Conservation (phyloP, 2,329 filamentous ascomycete genomes). For the Chaetomiaceae sp. region DNA sequence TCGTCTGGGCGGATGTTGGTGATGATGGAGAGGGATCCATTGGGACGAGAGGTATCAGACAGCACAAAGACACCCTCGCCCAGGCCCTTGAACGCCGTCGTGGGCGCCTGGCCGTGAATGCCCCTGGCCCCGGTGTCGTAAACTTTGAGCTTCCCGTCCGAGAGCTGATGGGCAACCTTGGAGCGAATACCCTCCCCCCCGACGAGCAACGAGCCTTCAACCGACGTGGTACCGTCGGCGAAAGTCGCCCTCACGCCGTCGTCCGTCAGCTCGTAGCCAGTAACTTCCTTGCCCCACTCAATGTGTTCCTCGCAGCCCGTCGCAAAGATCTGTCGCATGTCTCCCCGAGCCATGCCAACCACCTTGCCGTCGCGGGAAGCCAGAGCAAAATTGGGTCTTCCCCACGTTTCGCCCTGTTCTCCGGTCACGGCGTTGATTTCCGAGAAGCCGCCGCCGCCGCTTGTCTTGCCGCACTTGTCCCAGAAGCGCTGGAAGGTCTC, state of each 20-base stretch:
- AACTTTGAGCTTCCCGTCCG: conserved; percentile 50
- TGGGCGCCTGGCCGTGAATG: conserved; percentile 60
- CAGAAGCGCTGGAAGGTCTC: conserved; percentile 49
- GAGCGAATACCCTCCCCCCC: conserved; percentile 60
- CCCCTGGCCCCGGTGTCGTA: conserved; percentile 58
- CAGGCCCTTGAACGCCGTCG: conserved; percentile 52
- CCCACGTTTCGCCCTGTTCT: conserved; percentile 31
- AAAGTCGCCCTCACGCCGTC: conserved; percentile 53
- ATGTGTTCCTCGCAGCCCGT: conserved; percentile 49
- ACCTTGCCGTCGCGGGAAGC: conserved; percentile 50
- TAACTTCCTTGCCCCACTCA: conserved; percentile 50
- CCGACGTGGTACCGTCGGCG: conserved; percentile 52
- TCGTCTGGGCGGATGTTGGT: conserved; percentile 58
- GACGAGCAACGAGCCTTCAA: conserved; percentile 53
- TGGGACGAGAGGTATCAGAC: conserved; percentile 39
- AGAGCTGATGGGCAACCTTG: conserved; percentile 53
- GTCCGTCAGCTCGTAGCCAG: conserved; percentile 50
- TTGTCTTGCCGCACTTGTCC: conserved; percentile 54
- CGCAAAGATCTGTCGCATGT: conserved; percentile 56
- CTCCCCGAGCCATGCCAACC: conserved; percentile 56
- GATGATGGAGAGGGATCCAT: conserved; percentile 48
- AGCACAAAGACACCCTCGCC: conserved; percentile 59
- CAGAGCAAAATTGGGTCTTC: conserved; percentile 30
- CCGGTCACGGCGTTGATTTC: conserved; percentile 49
- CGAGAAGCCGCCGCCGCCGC: conserved; percentile 43